A percentile compares a stretch with the other conserved stretches of the same genome.
phyloP scores from a whole-genome alignment of 2,329 filamentous ascomycete genomes.

The Aspergillus jensenii region DNA sequence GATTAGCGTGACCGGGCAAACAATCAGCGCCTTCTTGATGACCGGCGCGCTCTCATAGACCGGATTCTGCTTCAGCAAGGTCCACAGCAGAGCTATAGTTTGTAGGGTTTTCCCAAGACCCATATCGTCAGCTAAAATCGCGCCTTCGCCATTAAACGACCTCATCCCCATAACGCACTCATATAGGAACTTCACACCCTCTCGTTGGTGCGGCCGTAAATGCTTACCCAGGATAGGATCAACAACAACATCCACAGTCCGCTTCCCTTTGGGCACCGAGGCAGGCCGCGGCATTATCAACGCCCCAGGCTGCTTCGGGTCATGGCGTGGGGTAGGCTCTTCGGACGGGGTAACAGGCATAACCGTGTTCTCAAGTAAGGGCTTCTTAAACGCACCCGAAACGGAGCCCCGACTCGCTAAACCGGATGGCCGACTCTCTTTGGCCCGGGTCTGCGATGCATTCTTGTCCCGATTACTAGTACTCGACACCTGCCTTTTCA shows the following conservation, averaged over 20 bases:
- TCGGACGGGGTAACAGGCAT: constrained; percentile 46
- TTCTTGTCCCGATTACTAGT: constrained; percentile 8
- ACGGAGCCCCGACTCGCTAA: constrained; percentile 38
- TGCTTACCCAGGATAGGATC: constrained; percentile 65
- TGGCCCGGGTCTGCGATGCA: constrained; percentile 4
- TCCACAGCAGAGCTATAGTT: constrained; percentile 71
- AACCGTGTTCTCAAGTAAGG: constrained; percentile 55
- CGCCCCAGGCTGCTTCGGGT: constrained; percentile 59
- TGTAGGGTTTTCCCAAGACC: constrained; percentile 72
- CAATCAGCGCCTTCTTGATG: constrained; percentile 69
- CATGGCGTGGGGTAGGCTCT: constrained; percentile 63
- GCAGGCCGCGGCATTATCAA: constrained; percentile 66
- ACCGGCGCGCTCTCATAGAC: constrained; percentile 60
- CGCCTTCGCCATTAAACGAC: constrained; percentile 64
- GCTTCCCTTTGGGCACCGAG: constrained; percentile 58
- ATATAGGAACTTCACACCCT: constrained; percentile 70
- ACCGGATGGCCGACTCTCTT: constrained; percentile 13
- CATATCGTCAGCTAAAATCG: constrained; percentile 74
- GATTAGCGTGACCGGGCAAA: constrained; percentile 71
- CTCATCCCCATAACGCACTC: constrained; percentile 75
- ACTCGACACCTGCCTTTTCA: constrained; percentile 16
- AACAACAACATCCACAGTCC: constrained; percentile 70
- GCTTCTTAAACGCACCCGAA: constrained; percentile 60
- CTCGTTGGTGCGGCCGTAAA: constrained; percentile 66
- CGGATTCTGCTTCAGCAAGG: constrained; percentile 69